A percentile compares a stretch with the other conserved stretches of the same genome.
phyloP scores from a whole-genome alignment of 208 protist species.

The Leishmania gerbilli region DNA sequence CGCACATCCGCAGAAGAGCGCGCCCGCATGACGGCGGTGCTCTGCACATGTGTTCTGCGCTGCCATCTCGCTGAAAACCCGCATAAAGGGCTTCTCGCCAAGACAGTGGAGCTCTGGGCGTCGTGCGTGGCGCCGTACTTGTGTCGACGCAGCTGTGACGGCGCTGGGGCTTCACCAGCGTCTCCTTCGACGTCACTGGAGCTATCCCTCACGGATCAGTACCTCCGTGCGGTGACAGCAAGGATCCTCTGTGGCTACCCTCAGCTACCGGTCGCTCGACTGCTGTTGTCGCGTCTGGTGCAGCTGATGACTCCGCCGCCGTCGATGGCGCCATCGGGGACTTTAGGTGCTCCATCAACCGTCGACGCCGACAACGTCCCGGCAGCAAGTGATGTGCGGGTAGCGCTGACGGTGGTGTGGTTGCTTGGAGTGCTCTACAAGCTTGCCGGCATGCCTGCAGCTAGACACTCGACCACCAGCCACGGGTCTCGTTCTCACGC shows the following conservation, averaged over 20 bases:
- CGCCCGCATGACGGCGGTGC: constrained; percentile 19
- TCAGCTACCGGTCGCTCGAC: constrained; percentile 25
- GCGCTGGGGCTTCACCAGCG: not conserved
- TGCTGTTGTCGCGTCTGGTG: constrained; percentile 29
- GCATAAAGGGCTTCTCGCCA: constrained; percentile 15
- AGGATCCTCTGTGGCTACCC: constrained; percentile 26
- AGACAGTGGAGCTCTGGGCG: constrained; percentile 30
- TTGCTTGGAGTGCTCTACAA: constrained; percentile 7
- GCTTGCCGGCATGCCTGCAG: not conserved
- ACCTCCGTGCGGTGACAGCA: constrained; percentile 20
- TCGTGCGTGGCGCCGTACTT: constrained; percentile 24
- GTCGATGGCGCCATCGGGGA: not conserved
- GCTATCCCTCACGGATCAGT: constrained; percentile 24
- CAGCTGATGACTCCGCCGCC: not conserved
- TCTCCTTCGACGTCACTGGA: not conserved
- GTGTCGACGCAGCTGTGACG: constrained; percentile 1
- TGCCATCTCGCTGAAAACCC: constrained; percentile 24
- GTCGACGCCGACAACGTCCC: not conserved
- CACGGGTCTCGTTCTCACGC: not conserved
- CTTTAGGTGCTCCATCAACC: not conserved
- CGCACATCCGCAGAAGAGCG: constrained; percentile 13
- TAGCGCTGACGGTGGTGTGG: constrained; percentile 8
- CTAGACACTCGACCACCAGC: not conserved
- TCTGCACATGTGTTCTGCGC: constrained; percentile 29
- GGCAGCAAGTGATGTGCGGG: not conserved